Evolutionary conservation across 2,329 filamentous ascomycete species (phyloP).

Genomic region (Colletotrichum euphorbiae): DNA sequence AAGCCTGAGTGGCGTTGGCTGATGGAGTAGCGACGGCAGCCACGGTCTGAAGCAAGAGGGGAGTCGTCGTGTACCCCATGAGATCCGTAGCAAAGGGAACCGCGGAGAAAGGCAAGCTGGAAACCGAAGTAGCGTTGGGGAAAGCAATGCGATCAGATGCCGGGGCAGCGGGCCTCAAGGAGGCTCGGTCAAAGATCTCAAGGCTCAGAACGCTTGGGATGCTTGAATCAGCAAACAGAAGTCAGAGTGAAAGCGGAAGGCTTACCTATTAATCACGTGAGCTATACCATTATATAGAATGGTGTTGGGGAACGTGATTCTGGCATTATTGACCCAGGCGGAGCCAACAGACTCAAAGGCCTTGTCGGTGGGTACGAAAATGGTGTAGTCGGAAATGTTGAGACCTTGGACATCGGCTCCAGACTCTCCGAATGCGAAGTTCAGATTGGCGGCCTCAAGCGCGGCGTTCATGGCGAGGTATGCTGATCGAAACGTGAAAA

Average conservation of each 20-base stretch:
- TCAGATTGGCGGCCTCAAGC: conserved; percentile 44
- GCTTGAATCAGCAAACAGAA: background rate
- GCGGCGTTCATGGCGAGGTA: conserved; percentile 47
- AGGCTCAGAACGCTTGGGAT: conserved; percentile 44
- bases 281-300: conserved; percentile 49
- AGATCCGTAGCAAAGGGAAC: conserved; percentile 43
- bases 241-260: rapidly evolving
- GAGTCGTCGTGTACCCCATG: conserved; percentile 44
- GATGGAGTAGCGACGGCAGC: conserved; percentile 42
- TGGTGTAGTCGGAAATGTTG: conserved; percentile 69
- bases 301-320: conserved; percentile 47
- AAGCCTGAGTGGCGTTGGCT: background rate
- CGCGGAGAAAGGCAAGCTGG: conserved; percentile 44
- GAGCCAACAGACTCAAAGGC: conserved; percentile 71
- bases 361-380: conserved; percentile 82
- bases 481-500: conserved; percentile 46
- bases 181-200: conserved; percentile 43
- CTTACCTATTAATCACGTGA: conserved; percentile 48
- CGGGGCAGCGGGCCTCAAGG: conserved; percentile 42
- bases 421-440: conserved; percentile 44
- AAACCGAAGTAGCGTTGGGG: conserved; percentile 43
- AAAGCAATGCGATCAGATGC: conserved; percentile 46
- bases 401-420: conserved; percentile 39
- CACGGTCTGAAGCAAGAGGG: conserved; percentile 44
- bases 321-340: conserved; percentile 48